phyloP scores from a whole-genome alignment of 148 eudicot genomes.

The Rheum nobile region DNA sequence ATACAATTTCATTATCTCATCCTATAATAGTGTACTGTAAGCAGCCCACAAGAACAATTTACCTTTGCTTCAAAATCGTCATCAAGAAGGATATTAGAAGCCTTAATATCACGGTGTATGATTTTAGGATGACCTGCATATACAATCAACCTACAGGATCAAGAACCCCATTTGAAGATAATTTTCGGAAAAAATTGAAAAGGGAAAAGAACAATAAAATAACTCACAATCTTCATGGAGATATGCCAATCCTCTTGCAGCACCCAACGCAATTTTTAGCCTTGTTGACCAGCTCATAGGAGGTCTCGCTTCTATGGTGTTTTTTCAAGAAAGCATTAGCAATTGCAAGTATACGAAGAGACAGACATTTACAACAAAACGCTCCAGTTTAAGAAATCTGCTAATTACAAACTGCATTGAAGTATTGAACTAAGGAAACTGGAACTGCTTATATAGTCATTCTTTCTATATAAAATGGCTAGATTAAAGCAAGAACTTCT shows the following conservation, averaged over 20 bases:
- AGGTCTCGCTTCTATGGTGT: constrained; percentile 32
- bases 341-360: not conserved
- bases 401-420: not conserved
- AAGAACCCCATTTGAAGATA: not conserved
- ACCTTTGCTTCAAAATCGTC: constrained; percentile 70
- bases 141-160: not conserved
- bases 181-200: not conserved
- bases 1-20: not conserved
- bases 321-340: not conserved
- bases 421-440: not conserved
- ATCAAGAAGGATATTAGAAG: constrained; percentile 75
- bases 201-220: not conserved
- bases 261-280: constrained; percentile 56
- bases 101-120: constrained; percentile 83
- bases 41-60: not conserved
- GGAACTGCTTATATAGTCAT: not conserved
- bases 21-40: not conserved
- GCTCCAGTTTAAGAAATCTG: not conserved
- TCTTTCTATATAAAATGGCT: not conserved
- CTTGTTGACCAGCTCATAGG: constrained; percentile 51
- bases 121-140: constrained; percentile 69
- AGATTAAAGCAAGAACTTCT: not conserved
- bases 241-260: constrained; percentile 72
- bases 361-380: not conserved
- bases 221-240: constrained; percentile 74